phyloP scores from a whole-genome alignment of 2,329 filamentous ascomycete species.

The Lasiodiplodia theobromae region DNA sequence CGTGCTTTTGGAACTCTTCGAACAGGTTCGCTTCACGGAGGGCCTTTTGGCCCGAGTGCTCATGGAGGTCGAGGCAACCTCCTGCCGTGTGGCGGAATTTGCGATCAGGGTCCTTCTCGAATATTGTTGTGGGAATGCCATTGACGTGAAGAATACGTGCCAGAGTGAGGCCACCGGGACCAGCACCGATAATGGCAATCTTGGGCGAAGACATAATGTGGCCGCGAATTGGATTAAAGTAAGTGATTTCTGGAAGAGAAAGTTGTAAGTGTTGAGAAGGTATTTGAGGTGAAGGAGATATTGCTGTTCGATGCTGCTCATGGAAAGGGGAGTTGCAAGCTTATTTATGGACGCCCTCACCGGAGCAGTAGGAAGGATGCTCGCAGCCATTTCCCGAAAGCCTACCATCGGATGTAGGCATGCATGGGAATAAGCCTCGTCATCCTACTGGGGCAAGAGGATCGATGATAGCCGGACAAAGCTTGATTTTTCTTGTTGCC shows the following conservation, averaged over 20 bases:
- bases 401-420: not conserved
- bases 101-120: constrained; percentile 52
- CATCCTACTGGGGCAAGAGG: not conserved
- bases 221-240: constrained; percentile 7
- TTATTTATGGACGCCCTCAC: not conserved
- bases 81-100: constrained; percentile 56
- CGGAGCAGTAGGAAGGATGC: not conserved
- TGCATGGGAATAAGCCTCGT: constrained; percentile 5
- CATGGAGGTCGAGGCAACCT: constrained; percentile 64
- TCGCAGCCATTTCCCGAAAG: not conserved
- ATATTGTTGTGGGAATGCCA: constrained; percentile 57
- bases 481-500: constrained; percentile 11
- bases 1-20: constrained; percentile 58
- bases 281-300: not conserved
- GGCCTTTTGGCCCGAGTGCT: constrained; percentile 58
- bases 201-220: constrained; percentile 38
- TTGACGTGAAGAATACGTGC: constrained; percentile 60
- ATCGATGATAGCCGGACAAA: not conserved
- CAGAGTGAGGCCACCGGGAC: constrained; percentile 58
- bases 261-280: not conserved
- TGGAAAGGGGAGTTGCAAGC: too few relatives aligned
- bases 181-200: constrained; percentile 50
- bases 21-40: constrained; percentile 59
- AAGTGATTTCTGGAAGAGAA: not conserved
- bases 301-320: not conserved